Base-by-base conservation (phyloP, 2,329 filamentous ascomycete genomes). In the Pseudopyricularia javanii region DNA sequence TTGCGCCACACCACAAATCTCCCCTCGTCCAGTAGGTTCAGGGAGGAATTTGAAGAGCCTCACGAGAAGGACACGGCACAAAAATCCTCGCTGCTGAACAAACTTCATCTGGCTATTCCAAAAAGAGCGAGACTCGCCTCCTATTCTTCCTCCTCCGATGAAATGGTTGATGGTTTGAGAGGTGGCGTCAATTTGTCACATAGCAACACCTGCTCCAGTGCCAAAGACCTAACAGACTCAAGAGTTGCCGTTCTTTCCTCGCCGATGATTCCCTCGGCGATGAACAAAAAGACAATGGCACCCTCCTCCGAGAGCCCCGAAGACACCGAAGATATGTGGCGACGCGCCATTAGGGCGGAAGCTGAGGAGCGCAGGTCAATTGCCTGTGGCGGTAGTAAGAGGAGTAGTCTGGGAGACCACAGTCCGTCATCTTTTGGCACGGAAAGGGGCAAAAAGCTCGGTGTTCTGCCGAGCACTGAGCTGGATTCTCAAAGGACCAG, bases 21-120 rank as follows among this genome's bases (percentile, higher is more conserved):
- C n/a, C 62, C 60, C 11, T 54, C 68, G 1, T 56, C 56, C 47
- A 73, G 69, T 56, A 70, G 63, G 20, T 75, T 74, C 57, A 63
- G 59, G 9, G 72, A 75, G 54, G 64, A 71, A 5, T 67, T 73
- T 50, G 58, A 66, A 15, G 58, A 59, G 5, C 47, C 57, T 7
- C 57, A 54, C 45, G 28, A 54, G 14, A 52, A 54, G 22, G 54
- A 54, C 14, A 51, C 30, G 28, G 55, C 40, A 7, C 54, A 54
- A 7, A 62, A 59, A 48, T 58, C 55, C 9, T 69, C 68, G 12
- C 56, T 73, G 30, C 59, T 70, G 34, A 59, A 63, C 5, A 70
- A 62, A 34, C 55, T 74, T 0, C 64, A 69, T 50, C 56, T 68
- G 1, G 60, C 62, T 3, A 57, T 70, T 6, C 63, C 66, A 1